Evolutionary conservation across 768 basidiomycete species (phyloP).

Genomic region (Boletus rufocinnamomeus): DNA sequence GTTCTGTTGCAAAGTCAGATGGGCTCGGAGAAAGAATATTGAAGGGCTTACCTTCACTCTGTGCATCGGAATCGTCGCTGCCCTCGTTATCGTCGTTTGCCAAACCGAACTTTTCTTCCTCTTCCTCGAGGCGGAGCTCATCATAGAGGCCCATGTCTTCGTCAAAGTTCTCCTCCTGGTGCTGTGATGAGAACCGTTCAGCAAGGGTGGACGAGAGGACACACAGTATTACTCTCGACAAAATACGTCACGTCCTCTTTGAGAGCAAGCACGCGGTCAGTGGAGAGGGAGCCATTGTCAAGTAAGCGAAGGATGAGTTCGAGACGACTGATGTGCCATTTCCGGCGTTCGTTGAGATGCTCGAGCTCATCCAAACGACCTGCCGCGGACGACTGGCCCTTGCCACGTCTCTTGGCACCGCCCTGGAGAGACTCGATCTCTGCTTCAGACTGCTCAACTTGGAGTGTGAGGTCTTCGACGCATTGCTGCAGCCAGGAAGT

Average conservation of each 20-base stretch:
- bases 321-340: constrained; percentile 92
- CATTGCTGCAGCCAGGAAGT: constrained; percentile 83
- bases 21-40: neutral
- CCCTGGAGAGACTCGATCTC: constrained; percentile 88
- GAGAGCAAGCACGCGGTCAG: constrained; percentile 77
- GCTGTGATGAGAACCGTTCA: constrained; percentile 20
- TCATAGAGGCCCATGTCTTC: constrained; percentile 98
- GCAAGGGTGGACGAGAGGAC: constrained; percentile 36
- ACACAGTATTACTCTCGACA: constrained; percentile 91
- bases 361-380: constrained; percentile 86
- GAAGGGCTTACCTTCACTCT: constrained; percentile 63
- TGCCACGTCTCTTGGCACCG: constrained; percentile 81
- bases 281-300: constrained; percentile 86
- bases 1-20: constrained; percentile 42
- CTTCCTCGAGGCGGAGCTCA: constrained; percentile 94
- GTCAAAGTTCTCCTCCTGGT: constrained; percentile 94
- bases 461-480: constrained; percentile 90
- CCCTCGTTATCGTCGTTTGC: constrained; percentile 66
- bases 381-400: constrained; percentile 60
- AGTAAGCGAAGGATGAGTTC: constrained; percentile 92
- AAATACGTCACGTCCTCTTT: constrained; percentile 97
- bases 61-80: constrained; percentile 73
- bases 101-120: constrained; percentile 91
- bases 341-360: constrained; percentile 85
- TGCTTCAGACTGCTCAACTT: constrained; percentile 93